These are phyloP conservation scores for Mucor plumbeus DNA, from an alignment of 371 early-diverging fungal genomes.

Conservation along the genomic window DNA sequence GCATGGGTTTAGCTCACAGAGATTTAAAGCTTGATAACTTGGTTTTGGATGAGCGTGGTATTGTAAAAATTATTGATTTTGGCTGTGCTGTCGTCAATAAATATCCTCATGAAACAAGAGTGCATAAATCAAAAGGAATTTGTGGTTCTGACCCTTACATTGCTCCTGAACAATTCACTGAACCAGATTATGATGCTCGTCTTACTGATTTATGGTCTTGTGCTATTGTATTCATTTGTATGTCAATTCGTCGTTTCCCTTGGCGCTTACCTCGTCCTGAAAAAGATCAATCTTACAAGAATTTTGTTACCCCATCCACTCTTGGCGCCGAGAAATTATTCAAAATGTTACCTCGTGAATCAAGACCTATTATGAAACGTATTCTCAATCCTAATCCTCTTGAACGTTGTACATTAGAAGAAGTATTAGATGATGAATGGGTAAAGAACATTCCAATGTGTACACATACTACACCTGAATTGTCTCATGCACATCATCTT, in stretches of 20 bases:
- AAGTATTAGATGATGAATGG: slow-evolving; percentile 60
- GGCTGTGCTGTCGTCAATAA: slow-evolving; percentile 84
- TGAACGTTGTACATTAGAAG: slow-evolving; percentile 47
- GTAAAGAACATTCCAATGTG: slow-evolving; percentile 58
- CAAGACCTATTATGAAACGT: slow-evolving; percentile 42
- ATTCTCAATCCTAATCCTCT: slow-evolving; percentile 60
- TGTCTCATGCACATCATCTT: slow-evolving; percentile 48
- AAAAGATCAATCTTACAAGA: slow-evolving; percentile 52
- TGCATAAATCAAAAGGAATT: slow-evolving; percentile 36
- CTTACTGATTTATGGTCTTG: slow-evolving; percentile 75
- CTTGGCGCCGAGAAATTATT: slow-evolving; percentile 50
- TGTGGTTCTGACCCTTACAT: slow-evolving; percentile 67
- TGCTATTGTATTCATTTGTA: slow-evolving; percentile 73
- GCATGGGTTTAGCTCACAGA: slow-evolving; percentile 81
- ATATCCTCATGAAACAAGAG: slow-evolving; percentile 61
- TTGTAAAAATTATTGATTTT: slow-evolving; percentile 91
- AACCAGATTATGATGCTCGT: slow-evolving; percentile 60
- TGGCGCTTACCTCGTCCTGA: slow-evolving; percentile 60
- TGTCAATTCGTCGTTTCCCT: slow-evolving; percentile 70
- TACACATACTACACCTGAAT: slow-evolving; percentile 34
- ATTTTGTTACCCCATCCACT: slow-evolving; percentile 37
- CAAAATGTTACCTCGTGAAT: slow-evolving; percentile 50
- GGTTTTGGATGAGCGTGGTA: slow-evolving; percentile 66
- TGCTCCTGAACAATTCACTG: slow-evolving; percentile 61
- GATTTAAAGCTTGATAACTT: slow-evolving; percentile 89